Conservation (phyloP, 129 eudicot species). For the Daucus carota region DNA sequence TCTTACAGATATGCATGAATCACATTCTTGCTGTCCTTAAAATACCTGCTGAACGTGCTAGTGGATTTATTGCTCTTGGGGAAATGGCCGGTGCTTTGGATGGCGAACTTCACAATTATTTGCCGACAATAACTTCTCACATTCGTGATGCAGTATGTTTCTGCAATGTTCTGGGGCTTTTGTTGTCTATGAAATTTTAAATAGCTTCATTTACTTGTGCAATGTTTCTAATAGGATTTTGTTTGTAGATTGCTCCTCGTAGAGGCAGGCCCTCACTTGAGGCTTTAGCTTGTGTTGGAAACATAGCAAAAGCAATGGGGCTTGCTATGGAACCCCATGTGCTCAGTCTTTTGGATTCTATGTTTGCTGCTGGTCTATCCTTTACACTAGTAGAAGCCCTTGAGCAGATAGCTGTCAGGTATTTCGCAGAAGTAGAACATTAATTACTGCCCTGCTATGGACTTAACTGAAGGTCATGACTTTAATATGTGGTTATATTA, state of each 20-base stretch:
- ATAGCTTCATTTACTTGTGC: background rate
- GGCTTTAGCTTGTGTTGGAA: slow-evolving; percentile 97
- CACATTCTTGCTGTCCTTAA: slow-evolving; percentile 94
- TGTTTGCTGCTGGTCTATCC: slow-evolving; percentile 89
- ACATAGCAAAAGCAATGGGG: slow-evolving; percentile 94
- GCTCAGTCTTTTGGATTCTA: slow-evolving; percentile 73
- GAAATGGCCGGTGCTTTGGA: slow-evolving; percentile 99
- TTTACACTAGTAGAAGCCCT: slow-evolving; percentile 74
- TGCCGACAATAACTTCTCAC: slow-evolving; percentile 99
- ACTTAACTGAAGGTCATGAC: slow-evolving; percentile 13
- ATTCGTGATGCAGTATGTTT: slow-evolving; percentile 88
- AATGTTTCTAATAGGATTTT: slow-evolving; percentile 8
- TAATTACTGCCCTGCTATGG: slow-evolving; percentile 7
- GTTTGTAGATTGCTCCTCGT: slow-evolving; percentile 88
- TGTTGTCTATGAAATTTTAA: slow-evolving; percentile 8
- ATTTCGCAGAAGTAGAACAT: background rate
- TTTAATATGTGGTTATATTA: background rate
- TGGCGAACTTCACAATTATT: slow-evolving; percentile 82
- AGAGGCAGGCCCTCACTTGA: slow-evolving; percentile 89
- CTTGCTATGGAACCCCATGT: slow-evolving; percentile 76
- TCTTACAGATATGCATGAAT: slow-evolving; percentile 88
- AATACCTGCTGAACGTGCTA: slow-evolving; percentile 93
- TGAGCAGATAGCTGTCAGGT: slow-evolving; percentile 77
- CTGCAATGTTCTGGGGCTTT: background rate
- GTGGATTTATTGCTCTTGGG: slow-evolving; percentile 98